These are phyloP conservation scores for Metschnikowia hibisci DNA, from an alignment of 805 yeast genomes.

Conservation along the genomic window DNA sequence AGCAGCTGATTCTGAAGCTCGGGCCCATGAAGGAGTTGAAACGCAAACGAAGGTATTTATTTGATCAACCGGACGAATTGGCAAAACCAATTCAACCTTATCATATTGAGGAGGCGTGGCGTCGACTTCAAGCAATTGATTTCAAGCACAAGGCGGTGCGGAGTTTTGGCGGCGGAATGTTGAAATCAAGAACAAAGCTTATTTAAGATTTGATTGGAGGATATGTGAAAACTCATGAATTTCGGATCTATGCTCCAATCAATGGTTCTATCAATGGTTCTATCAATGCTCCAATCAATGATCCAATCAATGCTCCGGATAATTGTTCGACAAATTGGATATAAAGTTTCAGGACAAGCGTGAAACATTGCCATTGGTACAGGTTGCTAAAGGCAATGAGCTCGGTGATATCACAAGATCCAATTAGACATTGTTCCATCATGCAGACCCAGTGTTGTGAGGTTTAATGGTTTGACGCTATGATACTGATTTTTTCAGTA, in stretches of 20 bases:
- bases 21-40: conserved; percentile 25
- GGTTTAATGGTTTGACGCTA: no score
- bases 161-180: conserved; percentile 68
- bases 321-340: no score
- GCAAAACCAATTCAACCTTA: conserved; percentile 72
- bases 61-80: conserved; percentile 85
- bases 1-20: conserved; percentile 21
- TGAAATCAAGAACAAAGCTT: conserved; percentile 49
- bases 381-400: no score
- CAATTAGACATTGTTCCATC: no score
- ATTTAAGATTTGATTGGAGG: conserved; percentile 34
- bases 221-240: background rate
- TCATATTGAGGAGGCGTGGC: conserved; percentile 88
- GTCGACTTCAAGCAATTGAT: conserved; percentile 60
- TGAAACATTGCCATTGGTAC: no score
- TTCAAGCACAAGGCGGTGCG: conserved; percentile 61
- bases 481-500: no score
- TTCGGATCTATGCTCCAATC: background rate
- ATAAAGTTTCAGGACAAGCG: no score
- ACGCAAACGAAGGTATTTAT: conserved; percentile 51
- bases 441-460: no score
- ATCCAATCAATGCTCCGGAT: no score
- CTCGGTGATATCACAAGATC: no score
- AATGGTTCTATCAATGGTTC: no score
- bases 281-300: no score